Evolutionary conservation across 176 grass and related monocot species (phyloP).

Genomic region (Canna indica): DNA sequence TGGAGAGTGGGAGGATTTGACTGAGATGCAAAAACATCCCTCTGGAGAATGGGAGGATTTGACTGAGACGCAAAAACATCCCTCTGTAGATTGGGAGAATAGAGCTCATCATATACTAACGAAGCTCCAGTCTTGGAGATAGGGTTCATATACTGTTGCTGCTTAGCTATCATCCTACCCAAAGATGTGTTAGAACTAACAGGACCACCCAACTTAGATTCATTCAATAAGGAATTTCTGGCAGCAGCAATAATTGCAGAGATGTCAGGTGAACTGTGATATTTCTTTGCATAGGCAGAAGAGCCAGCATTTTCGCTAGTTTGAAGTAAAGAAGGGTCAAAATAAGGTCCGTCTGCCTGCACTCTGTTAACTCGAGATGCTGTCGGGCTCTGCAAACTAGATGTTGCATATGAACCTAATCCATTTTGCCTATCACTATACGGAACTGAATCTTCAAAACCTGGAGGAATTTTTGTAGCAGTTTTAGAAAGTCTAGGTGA

Average conservation of each 20-base stretch:
- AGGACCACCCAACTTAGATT: constrained; percentile 52
- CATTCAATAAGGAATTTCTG: constrained; percentile 53
- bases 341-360: constrained; percentile 52
- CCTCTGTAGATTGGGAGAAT: constrained; percentile 40
- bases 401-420: constrained; percentile 46
- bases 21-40: constrained; percentile 25
- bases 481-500: constrained; percentile 40
- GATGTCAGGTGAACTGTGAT: constrained; percentile 97
- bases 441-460: constrained; percentile 41
- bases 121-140: constrained; percentile 38
- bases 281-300: constrained; percentile 75
- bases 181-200: constrained; percentile 51
- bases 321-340: constrained; percentile 54
- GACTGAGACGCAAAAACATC: constrained; percentile 22
- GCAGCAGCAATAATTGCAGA: constrained; percentile 88
- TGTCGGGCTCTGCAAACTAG: constrained; percentile 47
- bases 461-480: constrained; percentile 33
- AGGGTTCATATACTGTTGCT: constrained; percentile 47
- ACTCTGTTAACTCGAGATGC: constrained; percentile 39
- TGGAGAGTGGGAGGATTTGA: constrained; percentile 36
- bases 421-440: constrained; percentile 47
- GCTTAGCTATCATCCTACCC: constrained; percentile 54
- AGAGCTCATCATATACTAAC: constrained; percentile 62
- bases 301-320: constrained; percentile 35
- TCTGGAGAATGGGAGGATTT: constrained; percentile 38